Base-by-base conservation (phyloP, 495 filamentous ascomycete genomes). In the Pseudotulostoma volvatum region DNA sequence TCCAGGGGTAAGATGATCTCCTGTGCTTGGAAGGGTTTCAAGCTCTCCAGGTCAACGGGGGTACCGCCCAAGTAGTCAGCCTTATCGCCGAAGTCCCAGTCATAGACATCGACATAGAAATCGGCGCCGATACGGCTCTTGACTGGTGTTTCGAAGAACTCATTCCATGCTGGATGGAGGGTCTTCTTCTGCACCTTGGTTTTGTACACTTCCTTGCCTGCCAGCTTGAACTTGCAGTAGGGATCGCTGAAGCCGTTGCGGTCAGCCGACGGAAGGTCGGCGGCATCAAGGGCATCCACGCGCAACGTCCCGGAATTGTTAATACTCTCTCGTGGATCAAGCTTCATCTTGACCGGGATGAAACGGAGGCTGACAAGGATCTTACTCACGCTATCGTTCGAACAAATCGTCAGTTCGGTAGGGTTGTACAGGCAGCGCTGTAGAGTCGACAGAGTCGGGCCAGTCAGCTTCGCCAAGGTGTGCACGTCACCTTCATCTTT, bases 111-210 rank as follows among this genome's bases (percentile, higher is more conserved):
- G 40, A 86, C 79, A 15, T 70, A 71, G 63, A 96, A 90, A 9
- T 86, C 67, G n/a, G 85, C 79, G 0, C 74, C 85, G 7, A 84
- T 93, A 23, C 90, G 64, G 3, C 83, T 88, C 31, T 77, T 75
- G 48, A 99, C 59, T 3, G 77, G 67, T 3, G 80, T 68, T 50
- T 95, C 90, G 52, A 96, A 96, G 51, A 73, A 79, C 50, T 99
- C 92, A 49, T 95, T 95, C 90, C 90, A 99, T 0, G 76, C 71
- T 7, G 90, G 90, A 44, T 88, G 77, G 8, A 96, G 69, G 0
- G 88, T 95, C 70, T 96, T 99, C 74, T 96, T 95, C 52, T 88
- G 81, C 3, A 77, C 74, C 57, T 93, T 84, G 28, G 86, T 92
- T 64, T 96, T 96, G 70, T 78, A 80, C 11, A 99, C 67, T 23